These are phyloP conservation scores for Fennellomyces sp. DNA, from an alignment of 371 early-diverging fungal genomes.

Conservation along the genomic window DNA sequence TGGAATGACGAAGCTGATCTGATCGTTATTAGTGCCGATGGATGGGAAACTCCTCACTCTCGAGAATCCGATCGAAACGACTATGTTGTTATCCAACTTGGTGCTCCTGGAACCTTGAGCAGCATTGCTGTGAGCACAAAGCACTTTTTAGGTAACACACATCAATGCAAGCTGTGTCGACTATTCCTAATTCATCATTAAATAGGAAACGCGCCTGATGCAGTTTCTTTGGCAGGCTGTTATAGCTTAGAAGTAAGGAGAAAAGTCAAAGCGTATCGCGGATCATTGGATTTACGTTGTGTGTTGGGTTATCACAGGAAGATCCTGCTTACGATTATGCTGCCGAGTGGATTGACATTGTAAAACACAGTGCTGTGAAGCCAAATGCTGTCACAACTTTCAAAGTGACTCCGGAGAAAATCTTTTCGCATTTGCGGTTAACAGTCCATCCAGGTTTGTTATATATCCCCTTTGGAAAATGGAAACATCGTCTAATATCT, in stretches of 20 bases:
- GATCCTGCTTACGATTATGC: conserved; percentile 19
- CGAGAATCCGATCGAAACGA: conserved; percentile 62
- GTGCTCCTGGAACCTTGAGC: conserved; percentile 63
- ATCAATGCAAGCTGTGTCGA: neutral
- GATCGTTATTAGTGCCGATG: conserved; percentile 50
- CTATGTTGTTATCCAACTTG: conserved; percentile 70
- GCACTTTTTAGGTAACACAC: conserved; percentile 69
- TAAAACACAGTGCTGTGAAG: conserved; percentile 1
- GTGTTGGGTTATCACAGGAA: too few species aligned
- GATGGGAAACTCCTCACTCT: conserved; percentile 76
- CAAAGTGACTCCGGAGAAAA: neutral
- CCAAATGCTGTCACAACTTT: conserved; percentile 1
- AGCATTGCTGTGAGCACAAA: conserved; percentile 74
- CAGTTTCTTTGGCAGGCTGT: conserved; percentile 30
- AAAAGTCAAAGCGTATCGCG: too few species aligned
- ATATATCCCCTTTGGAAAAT: neutral
- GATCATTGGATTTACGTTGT: too few species aligned
- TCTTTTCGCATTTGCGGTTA: conserved; percentile 25
- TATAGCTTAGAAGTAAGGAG: conserved; percentile 20
- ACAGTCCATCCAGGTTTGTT: conserved; percentile 24
- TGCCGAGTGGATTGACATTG: conserved; percentile 21
- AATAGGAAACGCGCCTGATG: conserved; percentile 21
- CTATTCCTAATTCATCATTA: neutral
- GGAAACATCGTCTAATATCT: neutral
- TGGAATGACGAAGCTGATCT: too few species aligned